Evolutionary conservation across 2,329 filamentous ascomycete genomes (phyloP), one percentile per base, ranked within the genome.

Genomic region (Sphaceloma murrayae): DNA sequence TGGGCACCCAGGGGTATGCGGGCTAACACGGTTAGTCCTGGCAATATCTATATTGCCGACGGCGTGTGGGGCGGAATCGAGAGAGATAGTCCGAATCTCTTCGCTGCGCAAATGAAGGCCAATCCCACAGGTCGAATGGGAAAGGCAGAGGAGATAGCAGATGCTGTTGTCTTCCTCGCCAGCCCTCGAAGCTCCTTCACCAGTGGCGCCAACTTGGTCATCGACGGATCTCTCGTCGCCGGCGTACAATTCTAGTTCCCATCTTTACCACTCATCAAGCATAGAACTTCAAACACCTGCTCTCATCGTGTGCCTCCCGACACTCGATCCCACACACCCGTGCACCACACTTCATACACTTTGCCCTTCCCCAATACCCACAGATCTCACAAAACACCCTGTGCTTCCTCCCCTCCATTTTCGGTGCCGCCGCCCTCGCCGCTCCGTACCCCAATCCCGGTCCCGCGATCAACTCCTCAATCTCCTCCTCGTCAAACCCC

Each of bases 321-420:
- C 84, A 88, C 48, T 84, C 79, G 52, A 88, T 61, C 29, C 82
- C 82, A 59, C 84, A 89, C n/a, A 85, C 78, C 54, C 80, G 71
- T 34, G 74, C 75, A n/a, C 82, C 82, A 62, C 84, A 89, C 66
- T 82, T 85, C 60, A 80, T 73, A 64, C 84, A 89, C 61, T 73
- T 74, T 34, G 85, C 78, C 30, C 78, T 68, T 2, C 83, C 84
- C 83, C 84, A 88, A 62, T 87, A 88, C 10, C 84, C 84, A 57
- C 84, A 89, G 22, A 86, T 77, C 57, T 81, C 80, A 62, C 84
- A 89, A 60, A 88, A 89, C 26, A 67, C 66, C 48, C 82, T 69
- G 44, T 64, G 62, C 34, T 67, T 66, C 2, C 81, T 79, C 7
- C 58, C 63, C 11, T 54, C 54, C 3, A 58, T 46, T 4, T 63